Base-by-base conservation (phyloP, 345 rosid genomes). In the Capsella bursapastoris region DNA sequence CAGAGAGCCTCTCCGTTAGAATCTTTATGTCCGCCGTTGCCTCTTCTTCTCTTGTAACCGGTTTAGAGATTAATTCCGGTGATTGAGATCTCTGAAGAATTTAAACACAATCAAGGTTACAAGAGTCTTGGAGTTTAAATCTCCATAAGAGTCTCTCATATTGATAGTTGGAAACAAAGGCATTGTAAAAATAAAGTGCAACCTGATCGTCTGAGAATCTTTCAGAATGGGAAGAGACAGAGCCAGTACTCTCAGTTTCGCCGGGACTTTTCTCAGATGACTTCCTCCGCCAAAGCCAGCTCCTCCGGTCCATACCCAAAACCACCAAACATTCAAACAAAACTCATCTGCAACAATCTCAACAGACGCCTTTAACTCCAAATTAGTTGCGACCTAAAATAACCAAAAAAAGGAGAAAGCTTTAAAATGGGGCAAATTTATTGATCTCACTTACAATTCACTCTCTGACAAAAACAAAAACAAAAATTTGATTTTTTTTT, bases 141-240 rank as follows among this genome's bases (percentile, higher is more conserved):
- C 43, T 9, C 41, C 41, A 38, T 38, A 38, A 38, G 12, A 38
- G 41, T 38, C 40, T 37, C 40, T 37, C 40, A 2, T 10, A 40
- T 40, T 10, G 43, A 40, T 9, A 40, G 13, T 9, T 40, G 13
- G 4, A 41, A n/a, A 0, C 35, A 53, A 37, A 22, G 52, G 49
- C 49, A 45, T 45, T 45, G 50, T 66, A 38, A 14, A 28, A 59
- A 75, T 15, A 16, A 59, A 75, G 14, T 4, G 40, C 49, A 7
- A 88, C 93, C 89, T 88, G 94, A 27, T 90, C 94, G 73, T 85
- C 94, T 8, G 87, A 88, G 80, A 83, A 88, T 77, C 87, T 77
- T 68, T 87, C 97, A 9, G 89, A 88, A 57, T 75, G 77, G 34
- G 93, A 88, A 52, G 93, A 88, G 50, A 87, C 43, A 1, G 96